These are phyloP conservation scores for Psophocarpus tetragonolobus DNA, from an alignment of 306 rosid species.

Conservation along the genomic window DNA sequence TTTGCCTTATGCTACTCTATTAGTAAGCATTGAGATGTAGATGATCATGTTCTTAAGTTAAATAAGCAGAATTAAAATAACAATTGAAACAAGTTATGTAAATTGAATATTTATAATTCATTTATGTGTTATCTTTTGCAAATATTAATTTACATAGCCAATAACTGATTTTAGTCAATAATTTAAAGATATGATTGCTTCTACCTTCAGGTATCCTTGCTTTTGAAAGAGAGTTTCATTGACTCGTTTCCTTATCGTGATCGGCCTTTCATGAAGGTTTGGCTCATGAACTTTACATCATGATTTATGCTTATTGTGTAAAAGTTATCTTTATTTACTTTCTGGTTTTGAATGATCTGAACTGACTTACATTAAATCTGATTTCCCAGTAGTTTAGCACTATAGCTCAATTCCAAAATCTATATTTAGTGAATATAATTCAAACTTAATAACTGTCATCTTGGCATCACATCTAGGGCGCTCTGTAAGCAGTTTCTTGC, in stretches of 20 bases:
- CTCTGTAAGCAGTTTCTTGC: background rate
- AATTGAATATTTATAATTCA: background rate
- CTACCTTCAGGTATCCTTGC: constrained; percentile 80
- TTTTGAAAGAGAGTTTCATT: constrained; percentile 95
- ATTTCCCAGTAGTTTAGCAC: background rate
- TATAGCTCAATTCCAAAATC: background rate
- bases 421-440: constrained; percentile 5
- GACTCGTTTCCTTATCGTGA: constrained; percentile 88
- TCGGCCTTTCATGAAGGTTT: constrained; percentile 96
- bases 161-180: constrained; percentile 11
- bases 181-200: constrained; percentile 27
- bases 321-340: background rate
- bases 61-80: background rate
- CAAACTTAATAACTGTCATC: background rate
- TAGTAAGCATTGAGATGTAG: background rate
- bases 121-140: background rate
- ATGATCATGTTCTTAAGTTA: background rate
- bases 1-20: constrained; percentile 1
- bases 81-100: background rate
- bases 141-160: constrained; percentile 17
- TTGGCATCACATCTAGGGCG: background rate
- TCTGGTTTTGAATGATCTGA: background rate
- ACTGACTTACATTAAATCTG: background rate
- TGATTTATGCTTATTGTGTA: constrained; percentile 4
- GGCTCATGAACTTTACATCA: constrained; percentile 32